Evolutionary conservation across 2,329 filamentous ascomycete genomes (phyloP).

Genomic region (Zymoseptoria crescenta): DNA sequence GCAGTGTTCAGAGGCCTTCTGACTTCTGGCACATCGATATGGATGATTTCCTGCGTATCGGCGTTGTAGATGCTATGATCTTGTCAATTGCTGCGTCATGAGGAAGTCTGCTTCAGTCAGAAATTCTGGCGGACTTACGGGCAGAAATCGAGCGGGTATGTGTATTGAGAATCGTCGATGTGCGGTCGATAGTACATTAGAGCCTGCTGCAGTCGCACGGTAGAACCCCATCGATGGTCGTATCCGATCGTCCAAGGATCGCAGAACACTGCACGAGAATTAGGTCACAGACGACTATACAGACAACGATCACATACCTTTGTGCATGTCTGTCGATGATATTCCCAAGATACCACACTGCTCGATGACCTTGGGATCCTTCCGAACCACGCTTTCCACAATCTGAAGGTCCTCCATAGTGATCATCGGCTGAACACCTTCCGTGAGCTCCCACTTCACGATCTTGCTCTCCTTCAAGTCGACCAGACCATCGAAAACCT

Average conservation of each 20-base stretch:
- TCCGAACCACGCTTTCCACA: slow-evolving; percentile 68
- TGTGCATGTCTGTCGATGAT: slow-evolving; percentile 76
- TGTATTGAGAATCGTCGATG: slow-evolving; percentile 80
- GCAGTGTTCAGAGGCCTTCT: slow-evolving; percentile 67
- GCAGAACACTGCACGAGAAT: slow-evolving; percentile 58
- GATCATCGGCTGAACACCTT: slow-evolving; percentile 78
- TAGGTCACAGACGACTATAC: background rate
- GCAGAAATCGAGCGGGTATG: slow-evolving; percentile 86
- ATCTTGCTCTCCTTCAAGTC: slow-evolving; percentile 62
- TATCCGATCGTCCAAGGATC: slow-evolving; percentile 96
- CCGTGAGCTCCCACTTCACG: slow-evolving; percentile 64
- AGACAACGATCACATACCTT: slow-evolving; percentile 31
- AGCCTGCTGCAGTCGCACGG: slow-evolving; percentile 76
- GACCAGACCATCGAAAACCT: slow-evolving; percentile 75
- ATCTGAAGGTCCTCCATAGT: slow-evolving; percentile 82
- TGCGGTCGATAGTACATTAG: slow-evolving; percentile 92
- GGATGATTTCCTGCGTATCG: slow-evolving; percentile 67
- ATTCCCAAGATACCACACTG: slow-evolving; percentile 81
- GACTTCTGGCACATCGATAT: slow-evolving; percentile 74
- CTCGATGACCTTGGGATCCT: slow-evolving; percentile 80
- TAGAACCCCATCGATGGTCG: slow-evolving; percentile 78
- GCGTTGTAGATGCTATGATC: slow-evolving; percentile 62
- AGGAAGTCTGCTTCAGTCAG: background rate
- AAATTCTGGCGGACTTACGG: slow-evolving; percentile 36
- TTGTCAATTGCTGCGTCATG: background rate